These are phyloP conservation scores for Avena insularis DNA, from an alignment of 176 grass and related monocot species.

Conservation along the genomic window DNA sequence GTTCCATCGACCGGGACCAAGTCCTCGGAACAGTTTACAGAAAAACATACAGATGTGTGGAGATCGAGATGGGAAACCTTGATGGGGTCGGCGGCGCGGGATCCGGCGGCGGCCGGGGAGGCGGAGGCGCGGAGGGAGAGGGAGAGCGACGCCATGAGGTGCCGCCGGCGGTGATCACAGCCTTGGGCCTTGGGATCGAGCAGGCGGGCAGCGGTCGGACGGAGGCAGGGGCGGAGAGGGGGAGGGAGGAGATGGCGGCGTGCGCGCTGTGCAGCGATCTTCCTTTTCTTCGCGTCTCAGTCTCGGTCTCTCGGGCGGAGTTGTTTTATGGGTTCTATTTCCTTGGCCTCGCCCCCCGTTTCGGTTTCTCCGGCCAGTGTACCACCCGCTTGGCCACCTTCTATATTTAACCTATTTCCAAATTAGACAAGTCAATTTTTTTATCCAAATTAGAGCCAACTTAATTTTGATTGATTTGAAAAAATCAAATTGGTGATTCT, in stretches of 20 bases:
- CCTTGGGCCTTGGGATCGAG: background rate
- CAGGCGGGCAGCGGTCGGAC: background rate
- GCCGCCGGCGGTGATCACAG: background rate
- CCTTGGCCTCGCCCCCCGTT: background rate
- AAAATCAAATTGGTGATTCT: too few relatives aligned
- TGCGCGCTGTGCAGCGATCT: slow-evolving; percentile 20
- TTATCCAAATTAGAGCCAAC: too few relatives aligned
- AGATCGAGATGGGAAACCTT: slow-evolving; percentile 49
- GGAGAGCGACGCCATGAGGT: slow-evolving; percentile 57
- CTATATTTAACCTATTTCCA: too few relatives aligned
- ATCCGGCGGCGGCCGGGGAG: slow-evolving; percentile 46
- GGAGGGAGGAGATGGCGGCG: slow-evolving; percentile 13
- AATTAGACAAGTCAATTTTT: too few relatives aligned
- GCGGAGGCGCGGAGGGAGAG: slow-evolving; percentile 54
- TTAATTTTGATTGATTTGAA: too few relatives aligned
- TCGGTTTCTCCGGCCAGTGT: background rate
- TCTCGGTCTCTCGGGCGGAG: slow-evolving; percentile 36
- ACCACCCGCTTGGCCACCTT: background rate
- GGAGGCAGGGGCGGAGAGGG: background rate
- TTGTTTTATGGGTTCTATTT: slow-evolving; percentile 47
- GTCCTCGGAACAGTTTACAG: background rate
- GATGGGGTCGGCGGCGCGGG: slow-evolving; percentile 39
- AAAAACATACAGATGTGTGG: background rate
- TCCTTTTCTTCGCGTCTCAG: background rate
- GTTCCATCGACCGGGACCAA: background rate